Base-by-base conservation (phyloP, 805 yeast species). In the Saccharomyces eubayanus region DNA sequence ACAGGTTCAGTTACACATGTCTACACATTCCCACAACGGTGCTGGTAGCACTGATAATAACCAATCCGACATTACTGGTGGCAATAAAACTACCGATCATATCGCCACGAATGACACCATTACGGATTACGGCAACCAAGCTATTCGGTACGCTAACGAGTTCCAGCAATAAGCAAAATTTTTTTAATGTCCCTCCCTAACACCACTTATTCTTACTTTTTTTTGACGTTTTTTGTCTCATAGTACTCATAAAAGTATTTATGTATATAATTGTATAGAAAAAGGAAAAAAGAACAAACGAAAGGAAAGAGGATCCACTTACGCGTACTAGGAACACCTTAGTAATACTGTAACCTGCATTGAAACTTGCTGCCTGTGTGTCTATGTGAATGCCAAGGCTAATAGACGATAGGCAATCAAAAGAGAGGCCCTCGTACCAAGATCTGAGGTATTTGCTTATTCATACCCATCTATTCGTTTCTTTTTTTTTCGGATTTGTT, bases 111-210 rank as follows among this genome's bases (percentile, higher is more conserved):
- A 59, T 48, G 68, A 62, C 31, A 55, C 67, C 2, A 61, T 68
- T 24, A 53, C 67, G 46, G 59, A 57, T 21, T 68, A 60, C 51
- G 71, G 66, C 5, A 62, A 64, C 48, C 72, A 68, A 55, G 71
- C 71, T 5, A 64, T 66, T 28, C 70, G 65, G 31, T 68, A 62
- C 53, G 71, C 66, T 5, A 64, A 67, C 46, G 71, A 68, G 50
- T 68, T 68, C 50, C 66, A 66, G 57, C 61, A 65, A 46, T 36
- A 36, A 36, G 20, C 11, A 16, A n/a, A n/a, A 16, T 36, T 36
- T 36, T 36, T 36, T 6, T 36, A 36, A 36, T 36, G 43, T 36
- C 43, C 43, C 21, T 36, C n/a, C n/a, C 24, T 24, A 24, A 24
- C 16, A 36, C 21, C 43, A 36, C 43, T 36, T 21, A 36, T 36